A percentile compares a stretch with the other conserved stretches of the same genome.
phyloP scores from a whole-genome alignment of 2,329 filamentous ascomycete genomes.

The Penicillium sp. region DNA sequence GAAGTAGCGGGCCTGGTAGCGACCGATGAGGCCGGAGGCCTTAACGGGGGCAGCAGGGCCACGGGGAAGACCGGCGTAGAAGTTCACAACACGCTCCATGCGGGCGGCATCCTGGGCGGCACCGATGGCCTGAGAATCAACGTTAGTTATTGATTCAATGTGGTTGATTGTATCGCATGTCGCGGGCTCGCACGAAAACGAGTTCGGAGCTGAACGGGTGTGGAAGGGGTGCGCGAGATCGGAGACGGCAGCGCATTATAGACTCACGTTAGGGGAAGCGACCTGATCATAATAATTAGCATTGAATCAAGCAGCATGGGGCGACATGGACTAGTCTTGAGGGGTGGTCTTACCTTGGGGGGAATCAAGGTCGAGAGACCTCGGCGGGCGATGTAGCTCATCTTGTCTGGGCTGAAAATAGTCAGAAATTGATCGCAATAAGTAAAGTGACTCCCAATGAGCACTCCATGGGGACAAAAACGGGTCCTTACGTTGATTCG shows the following conservation, averaged over 20 bases:
- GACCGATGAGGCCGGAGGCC: conserved; percentile 77
- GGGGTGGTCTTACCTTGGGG: conserved; percentile 73
- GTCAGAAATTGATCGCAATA: conserved; percentile 29
- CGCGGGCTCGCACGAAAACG: conserved; percentile 22
- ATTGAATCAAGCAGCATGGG: conserved; percentile 20
- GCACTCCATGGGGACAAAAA: background rate
- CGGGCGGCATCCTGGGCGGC: conserved; percentile 92
- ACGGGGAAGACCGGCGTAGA: conserved; percentile 98
- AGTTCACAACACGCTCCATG: conserved; percentile 97
- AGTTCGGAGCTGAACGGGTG: conserved; percentile 25
- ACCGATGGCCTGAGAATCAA: conserved; percentile 78
- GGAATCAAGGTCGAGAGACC: conserved; percentile 98
- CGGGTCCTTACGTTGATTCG: conserved; percentile 34
- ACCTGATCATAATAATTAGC: conserved; percentile 43
- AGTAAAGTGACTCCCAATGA: conserved; percentile 1
- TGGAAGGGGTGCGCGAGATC: conserved; percentile 13
- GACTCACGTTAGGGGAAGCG: conserved; percentile 43
- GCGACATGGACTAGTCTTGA: conserved; percentile 14
- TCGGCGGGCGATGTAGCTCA: conserved; percentile 90
- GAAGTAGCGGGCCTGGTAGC: conserved; percentile 88
- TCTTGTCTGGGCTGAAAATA: conserved; percentile 56
- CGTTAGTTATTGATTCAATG: conserved; percentile 35
- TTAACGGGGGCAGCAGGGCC: conserved; percentile 83
- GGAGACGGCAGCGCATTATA: conserved; percentile 5
- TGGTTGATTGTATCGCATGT: conserved; percentile 7